A percentile compares a stretch with the other conserved stretches of the same genome.
phyloP scores from a whole-genome alignment of 495 filamentous ascomycete species.

The Aspergillus egyptiacus region DNA sequence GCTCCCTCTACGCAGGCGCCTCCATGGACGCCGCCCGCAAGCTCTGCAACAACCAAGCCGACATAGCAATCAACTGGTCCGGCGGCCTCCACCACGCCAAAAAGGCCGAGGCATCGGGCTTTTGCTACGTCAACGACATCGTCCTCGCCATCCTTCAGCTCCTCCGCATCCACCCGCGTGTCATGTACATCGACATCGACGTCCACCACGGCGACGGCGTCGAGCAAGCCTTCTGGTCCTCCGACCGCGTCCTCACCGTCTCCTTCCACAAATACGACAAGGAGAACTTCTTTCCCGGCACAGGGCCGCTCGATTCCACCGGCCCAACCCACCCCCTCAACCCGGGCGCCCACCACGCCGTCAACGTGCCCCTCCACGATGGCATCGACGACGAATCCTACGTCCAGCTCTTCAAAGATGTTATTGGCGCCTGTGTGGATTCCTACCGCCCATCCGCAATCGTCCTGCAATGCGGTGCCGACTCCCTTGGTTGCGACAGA shows the following conservation, averaged over 20 bases:
- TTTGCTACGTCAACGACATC: conserved; percentile 99
- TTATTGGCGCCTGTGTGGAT: conserved; percentile 69
- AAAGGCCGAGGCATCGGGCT: conserved; percentile 86
- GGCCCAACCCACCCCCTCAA: conserved; percentile 56
- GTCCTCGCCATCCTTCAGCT: conserved; percentile 91
- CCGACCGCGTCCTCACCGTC: conserved; percentile 91
- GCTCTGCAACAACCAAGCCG: conserved; percentile 74
- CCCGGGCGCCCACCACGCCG: conserved; percentile 56
- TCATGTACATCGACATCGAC: conserved; percentile 97
- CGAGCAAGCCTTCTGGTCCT: conserved; percentile 94
- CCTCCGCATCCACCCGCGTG: conserved; percentile 77
- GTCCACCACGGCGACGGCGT: conserved; percentile 98
- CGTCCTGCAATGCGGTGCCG: conserved; percentile 93
- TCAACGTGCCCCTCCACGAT: conserved; percentile 64
- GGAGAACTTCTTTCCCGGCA: conserved; percentile 69
- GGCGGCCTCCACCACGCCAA: conserved; percentile 97
- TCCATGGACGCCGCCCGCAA: conserved; percentile 89
- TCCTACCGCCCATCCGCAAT: conserved; percentile 80
- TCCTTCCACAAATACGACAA: conserved; percentile 96
- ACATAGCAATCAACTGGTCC: conserved; percentile 99
- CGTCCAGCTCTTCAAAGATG: conserved; percentile 70
- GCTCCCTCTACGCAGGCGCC: conserved; percentile 84
- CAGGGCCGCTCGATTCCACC: conserved; percentile 52
- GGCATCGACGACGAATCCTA: conserved; percentile 95
- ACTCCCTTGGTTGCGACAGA: conserved; percentile 88